Percentiles rank a stretch among this genome's conserved stretches.
Conservation (phyloP, 768 basidiomycete species). For the Leucocoprinus birnbaumii region DNA sequence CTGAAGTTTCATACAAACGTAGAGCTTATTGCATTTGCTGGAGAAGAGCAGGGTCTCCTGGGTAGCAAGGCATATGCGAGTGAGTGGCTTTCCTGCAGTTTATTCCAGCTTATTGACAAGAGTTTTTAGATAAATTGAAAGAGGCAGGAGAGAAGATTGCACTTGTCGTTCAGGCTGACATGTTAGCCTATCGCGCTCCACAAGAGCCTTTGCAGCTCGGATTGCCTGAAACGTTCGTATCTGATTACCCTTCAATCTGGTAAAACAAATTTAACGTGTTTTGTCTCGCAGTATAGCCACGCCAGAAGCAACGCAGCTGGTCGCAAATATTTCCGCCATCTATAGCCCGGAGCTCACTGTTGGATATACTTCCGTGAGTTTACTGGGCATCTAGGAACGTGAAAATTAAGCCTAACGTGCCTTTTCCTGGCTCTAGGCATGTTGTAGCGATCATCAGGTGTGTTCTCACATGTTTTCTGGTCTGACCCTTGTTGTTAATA, state of each 20-base stretch:
- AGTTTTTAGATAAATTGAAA: slow-evolving; percentile 52
- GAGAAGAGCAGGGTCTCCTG: slow-evolving; percentile 87
- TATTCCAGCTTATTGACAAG: not conserved
- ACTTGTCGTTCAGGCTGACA: slow-evolving; percentile 89
- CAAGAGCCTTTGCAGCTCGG: slow-evolving; percentile 84
- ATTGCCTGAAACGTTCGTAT: slow-evolving; percentile 63
- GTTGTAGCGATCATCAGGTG: slow-evolving; percentile 92
- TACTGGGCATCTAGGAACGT: not conserved
- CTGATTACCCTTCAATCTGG: not conserved
- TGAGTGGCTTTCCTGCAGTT: slow-evolving; percentile 31
- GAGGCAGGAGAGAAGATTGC: slow-evolving; percentile 61
- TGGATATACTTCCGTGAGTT: slow-evolving; percentile 58
- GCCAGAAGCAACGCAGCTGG: slow-evolving; percentile 69
- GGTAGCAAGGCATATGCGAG: slow-evolving; percentile 81
- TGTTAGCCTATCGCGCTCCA: slow-evolving; percentile 81
- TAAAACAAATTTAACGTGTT: no score
- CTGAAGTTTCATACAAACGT: slow-evolving; percentile 75
- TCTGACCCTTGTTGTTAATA: not conserved
- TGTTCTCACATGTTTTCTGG: not conserved
- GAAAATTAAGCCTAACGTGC: not conserved
- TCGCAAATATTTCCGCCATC: slow-evolving; percentile 70
- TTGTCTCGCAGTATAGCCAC: slow-evolving; percentile 67
- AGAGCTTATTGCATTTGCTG: slow-evolving; percentile 81
- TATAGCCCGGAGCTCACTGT: slow-evolving; percentile 81
- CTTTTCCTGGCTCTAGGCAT: slow-evolving; percentile 42